Evolutionary conservation across 2,329 filamentous ascomycete genomes (phyloP).

Genomic region (Aspergillus amoenus): DNA sequence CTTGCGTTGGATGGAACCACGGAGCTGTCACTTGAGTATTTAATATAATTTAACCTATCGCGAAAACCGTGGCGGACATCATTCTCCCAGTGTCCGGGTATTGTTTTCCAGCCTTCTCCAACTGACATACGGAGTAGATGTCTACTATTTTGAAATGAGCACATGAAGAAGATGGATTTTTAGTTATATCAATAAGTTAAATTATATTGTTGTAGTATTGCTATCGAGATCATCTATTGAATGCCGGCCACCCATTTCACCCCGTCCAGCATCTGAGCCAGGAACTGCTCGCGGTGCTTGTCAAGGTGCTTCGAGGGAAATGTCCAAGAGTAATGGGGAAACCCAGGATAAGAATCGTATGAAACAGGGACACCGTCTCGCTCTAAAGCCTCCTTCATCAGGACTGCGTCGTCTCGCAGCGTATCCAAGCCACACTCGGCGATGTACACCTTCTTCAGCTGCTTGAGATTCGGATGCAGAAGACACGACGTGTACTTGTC

Average conservation of each 20-base stretch:
- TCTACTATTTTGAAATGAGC: background rate
- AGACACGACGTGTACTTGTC: constrained; percentile 7
- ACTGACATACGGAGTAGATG: too few species aligned
- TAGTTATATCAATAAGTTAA: too few species aligned
- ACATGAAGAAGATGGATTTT: background rate
- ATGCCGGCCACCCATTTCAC: background rate
- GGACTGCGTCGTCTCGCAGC: constrained; percentile 9
- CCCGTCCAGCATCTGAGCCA: background rate
- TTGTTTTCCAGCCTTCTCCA: background rate
- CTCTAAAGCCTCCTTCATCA: background rate
- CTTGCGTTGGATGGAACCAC: too few species aligned
- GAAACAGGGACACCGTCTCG: background rate
- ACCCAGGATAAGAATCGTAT: background rate
- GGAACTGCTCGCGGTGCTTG: background rate
- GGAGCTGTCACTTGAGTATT: background rate
- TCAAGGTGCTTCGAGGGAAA: background rate
- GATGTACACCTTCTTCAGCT: constrained; percentile 16
- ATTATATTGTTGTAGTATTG: too few species aligned
- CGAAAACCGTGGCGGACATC: background rate
- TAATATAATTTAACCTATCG: too few species aligned
- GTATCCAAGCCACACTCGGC: constrained; percentile 13
- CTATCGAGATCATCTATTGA: background rate
- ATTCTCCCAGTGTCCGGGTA: background rate
- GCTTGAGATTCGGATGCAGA: constrained; percentile 6
- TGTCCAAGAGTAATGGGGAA: background rate